Base-by-base conservation (phyloP, 2,329 filamentous ascomycete species). In the Colletotrichum musicola region DNA sequence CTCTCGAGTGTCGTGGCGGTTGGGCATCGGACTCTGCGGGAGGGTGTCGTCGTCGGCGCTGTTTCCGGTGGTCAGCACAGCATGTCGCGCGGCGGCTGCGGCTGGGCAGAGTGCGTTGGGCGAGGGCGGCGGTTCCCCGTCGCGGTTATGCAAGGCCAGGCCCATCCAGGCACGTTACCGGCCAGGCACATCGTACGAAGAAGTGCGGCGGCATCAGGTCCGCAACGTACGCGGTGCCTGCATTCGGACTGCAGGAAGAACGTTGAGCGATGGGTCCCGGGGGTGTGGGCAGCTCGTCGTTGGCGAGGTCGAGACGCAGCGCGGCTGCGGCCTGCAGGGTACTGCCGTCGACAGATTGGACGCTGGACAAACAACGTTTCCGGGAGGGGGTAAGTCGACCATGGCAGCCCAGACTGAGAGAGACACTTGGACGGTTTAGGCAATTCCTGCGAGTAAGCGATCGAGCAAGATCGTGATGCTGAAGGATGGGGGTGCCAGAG, bases 241-340 rank as follows among this genome's bases (percentile, higher is more conserved):
- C 61, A 65, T 68, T 54, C 65, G n/a, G 64, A n/a, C 47, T 40
- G 55, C 22, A 25, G 4, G 54, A 18, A 40, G 16, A 30, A 64
- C 65, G 65, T 68, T 68, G 62, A 50, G 35, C 6, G 30, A 55
- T 49, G 54, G 49, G 49, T 27, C 47, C 35, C 12, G 40, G 30
- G 65, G 47, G 54, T 4, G 16, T 22, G 27, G 16, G 20, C 22
- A 10, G 30, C 10, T 35, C 30, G 30, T 35, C 30, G 30, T 35
- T 4, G 30, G 30, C 7, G 20, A 49, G 20, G 65, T 50, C 54
- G 65, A 64, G 65, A 68, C 49, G 47, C 22, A 60, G 55, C 54
- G 49, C 65, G 65, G 65, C 61, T 60, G 54, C n/a, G 61, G 49
- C 54, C 61, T 64, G 54, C 20, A 54, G 42, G 40, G 47, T 62